Evolutionary conservation across 1,284 basidiomycete genomes (phyloP), one percentile per base, ranked within the genome.

Genomic region (Marasmius oreades): DNA sequence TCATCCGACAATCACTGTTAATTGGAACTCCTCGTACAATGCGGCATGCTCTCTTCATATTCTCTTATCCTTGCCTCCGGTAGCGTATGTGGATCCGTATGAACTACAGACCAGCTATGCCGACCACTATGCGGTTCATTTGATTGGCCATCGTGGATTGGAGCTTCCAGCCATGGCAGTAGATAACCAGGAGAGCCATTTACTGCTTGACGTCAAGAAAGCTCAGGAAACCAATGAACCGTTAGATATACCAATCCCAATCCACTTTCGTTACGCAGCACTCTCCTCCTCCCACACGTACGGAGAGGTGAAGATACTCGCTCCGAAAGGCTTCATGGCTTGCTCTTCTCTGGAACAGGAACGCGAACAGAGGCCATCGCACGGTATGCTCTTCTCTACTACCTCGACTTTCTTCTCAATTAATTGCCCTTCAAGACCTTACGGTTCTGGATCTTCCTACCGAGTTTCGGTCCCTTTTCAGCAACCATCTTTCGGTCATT

Each of bases 61-160:
- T 14, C 26, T 31, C 16, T 50, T 50, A 11, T 16, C 28, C 18
- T 31, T 50, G n/a, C 47, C 47, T 14, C 26, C 47, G 6, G 6
- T 50, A 8, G 26, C 20, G 2, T 50, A 33, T 33, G 24, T 50
- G 11, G 47, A 50, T 33, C 47, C 47, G n/a, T 50, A 50, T 20
- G 47, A 50, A 20, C 26, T 50, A n/a, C 23, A 50, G 20, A 50
- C 47, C 18, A 50, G 28, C 33, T 50, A 50, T 31, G 47, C 47
- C 26, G 47, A 50, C 26, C 24, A 50, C 31, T 50, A 50, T 16
- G 24, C 47, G 8, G 31, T 50, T 33, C 47, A 50, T 50, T 33
- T 50, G 28, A 18, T n/a, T 6, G 47, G 47, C 5, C 47, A 50
- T 33, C 47, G 47, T 31, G 31, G 47, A 12, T 33, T 50, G 28